A percentile compares a stretch with the other conserved stretches of the same genome.
phyloP scores from a whole-genome alignment of 495 filamentous ascomycete species.

The Tuber borchii region DNA sequence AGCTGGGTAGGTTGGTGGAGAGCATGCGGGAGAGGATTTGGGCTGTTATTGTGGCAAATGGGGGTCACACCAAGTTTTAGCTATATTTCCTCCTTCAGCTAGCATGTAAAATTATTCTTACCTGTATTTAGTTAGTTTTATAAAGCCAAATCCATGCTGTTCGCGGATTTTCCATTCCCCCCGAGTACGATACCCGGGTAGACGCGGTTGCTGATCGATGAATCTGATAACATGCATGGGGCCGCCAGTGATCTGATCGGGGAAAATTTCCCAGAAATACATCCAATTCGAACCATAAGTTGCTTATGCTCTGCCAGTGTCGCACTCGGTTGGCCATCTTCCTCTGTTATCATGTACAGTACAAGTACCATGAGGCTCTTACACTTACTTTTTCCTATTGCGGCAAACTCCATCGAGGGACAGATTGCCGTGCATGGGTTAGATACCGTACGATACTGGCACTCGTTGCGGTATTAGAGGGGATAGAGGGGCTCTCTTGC shows the following conservation, averaged over 20 bases:
- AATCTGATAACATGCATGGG: background rate
- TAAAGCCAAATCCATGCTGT: no score
- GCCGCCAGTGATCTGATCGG: background rate
- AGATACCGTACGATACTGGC: background rate
- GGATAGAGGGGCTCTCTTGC: background rate
- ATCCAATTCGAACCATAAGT: background rate
- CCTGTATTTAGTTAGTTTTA: no score
- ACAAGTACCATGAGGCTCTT: background rate
- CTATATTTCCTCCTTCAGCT: no score
- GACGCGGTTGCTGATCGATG: background rate
- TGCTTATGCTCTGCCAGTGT: no score
- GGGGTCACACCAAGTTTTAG: no score
- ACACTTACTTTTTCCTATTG: no score
- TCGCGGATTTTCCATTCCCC: no score
- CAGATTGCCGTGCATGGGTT: background rate
- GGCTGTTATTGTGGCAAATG: no score
- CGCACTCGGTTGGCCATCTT: background rate
- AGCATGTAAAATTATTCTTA: no score
- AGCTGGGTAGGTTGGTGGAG: no score
- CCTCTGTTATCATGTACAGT: background rate
- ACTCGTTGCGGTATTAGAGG: background rate
- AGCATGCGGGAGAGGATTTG: no score
- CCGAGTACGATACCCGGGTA: background rate
- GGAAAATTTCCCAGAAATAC: background rate
- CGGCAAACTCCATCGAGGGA: background rate